Conservation (phyloP, 345 rosid species). For the thale cress (Arabidopsis thaliana) region TAIR10.1 NC_003074.8:1895001-1895500, state of each 20-base stretch:
- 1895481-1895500: too few relatives aligned
- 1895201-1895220: not conserved
- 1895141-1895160: slow-evolving; percentile 24
- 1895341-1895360: slow-evolving; percentile 8
- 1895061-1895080: slow-evolving; percentile 38
- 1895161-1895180: slow-evolving; percentile 33
- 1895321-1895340: slow-evolving; percentile 11
- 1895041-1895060: slow-evolving; percentile 48
- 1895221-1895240: slow-evolving; percentile 14
- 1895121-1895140: slow-evolving; percentile 39
- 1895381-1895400: not conserved
- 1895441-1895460: too few relatives aligned
- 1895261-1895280: slow-evolving; percentile 29
- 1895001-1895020: slow-evolving; percentile 34
- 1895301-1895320: not conserved
- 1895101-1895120: slow-evolving; percentile 35
- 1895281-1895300: slow-evolving; percentile 4
- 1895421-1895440: not conserved
- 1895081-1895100: slow-evolving; percentile 27
- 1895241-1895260: slow-evolving; percentile 1
- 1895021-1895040: slow-evolving; percentile 43
- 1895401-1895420: not conserved
- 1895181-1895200: slow-evolving; percentile 29
- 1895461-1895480: too few relatives aligned
- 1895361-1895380: slow-evolving; percentile 3